Conservation (phyloP, 345 rosid genomes). For the Zanthoxylum bungeanum region DNA sequence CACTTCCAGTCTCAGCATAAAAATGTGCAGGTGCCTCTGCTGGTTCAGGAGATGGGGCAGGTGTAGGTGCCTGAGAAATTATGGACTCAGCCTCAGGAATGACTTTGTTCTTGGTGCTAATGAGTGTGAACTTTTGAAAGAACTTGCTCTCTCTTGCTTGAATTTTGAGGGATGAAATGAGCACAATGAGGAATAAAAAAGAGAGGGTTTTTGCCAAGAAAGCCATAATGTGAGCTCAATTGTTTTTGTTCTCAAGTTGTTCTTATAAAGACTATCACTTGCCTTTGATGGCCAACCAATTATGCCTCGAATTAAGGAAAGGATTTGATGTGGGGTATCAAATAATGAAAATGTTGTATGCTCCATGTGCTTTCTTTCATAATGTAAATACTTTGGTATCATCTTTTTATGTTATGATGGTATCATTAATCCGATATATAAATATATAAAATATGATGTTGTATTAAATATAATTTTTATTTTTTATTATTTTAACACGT, state of each 20-base stretch:
- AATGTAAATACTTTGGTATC: too few species aligned
- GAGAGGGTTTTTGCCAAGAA: constrained; percentile 10
- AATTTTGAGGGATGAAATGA: constrained; percentile 23
- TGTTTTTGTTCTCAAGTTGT: neutral
- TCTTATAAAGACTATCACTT: neutral
- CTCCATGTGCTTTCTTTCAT: constrained; percentile 35
- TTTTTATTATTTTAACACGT: too few species aligned
- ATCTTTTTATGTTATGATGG: too few species aligned
- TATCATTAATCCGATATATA: too few species aligned
- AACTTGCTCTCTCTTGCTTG: constrained; percentile 60
- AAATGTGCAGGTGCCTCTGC: constrained; percentile 1
- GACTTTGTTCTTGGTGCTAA: constrained; percentile 11
- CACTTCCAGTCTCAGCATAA: constrained; percentile 19
- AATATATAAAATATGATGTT: too few species aligned
- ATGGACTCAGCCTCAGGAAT: neutral
- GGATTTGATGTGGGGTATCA: constrained; percentile 28
- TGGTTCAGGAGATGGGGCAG: constrained; percentile 22
- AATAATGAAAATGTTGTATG: constrained; percentile 22
- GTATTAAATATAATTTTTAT: too few species aligned
- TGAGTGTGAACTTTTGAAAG: constrained; percentile 55
- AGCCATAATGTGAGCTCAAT: constrained; percentile 35
- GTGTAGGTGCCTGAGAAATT: constrained; percentile 14
- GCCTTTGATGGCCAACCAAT: constrained; percentile 19
- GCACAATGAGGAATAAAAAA: constrained; percentile 21
- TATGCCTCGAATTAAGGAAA: constrained; percentile 67